Base-by-base conservation (phyloP, 1,284 basidiomycete species). In the Sporisorium iseilematis-ciliati region DNA sequence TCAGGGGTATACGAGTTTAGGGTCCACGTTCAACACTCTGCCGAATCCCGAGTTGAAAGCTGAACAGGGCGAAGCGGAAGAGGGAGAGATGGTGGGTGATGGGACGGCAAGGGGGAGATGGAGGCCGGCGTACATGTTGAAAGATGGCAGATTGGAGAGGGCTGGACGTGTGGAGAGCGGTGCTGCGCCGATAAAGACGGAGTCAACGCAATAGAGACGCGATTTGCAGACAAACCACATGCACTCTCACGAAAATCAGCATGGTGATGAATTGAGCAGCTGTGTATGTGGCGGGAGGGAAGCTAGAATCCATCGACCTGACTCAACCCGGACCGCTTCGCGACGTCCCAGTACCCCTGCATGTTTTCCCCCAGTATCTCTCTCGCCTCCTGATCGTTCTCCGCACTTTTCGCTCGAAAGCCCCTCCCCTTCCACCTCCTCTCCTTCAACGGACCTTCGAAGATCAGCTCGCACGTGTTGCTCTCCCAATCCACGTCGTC, bases 1-100 rank as follows among this genome's bases (percentile, higher is more conserved):
- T 82, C 88, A 92, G 86, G 97, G 97, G 0, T 99, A 97, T 86
- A 99, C 97, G 0, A 97, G 94, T 3, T 89, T 99, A 16, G 96
- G 97, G 23, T 97, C 94, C 18, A 95, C 93, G 1, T 93, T 91
- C 86, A 97, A 98, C 86, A 98, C 97, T 0, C 91, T 91, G 79
- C 94, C 91, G 0, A 99, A 99, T 81, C 96, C 96, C 0, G 89
- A 92, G 0, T 89, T 97, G 7, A 87, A 88, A 25, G 42, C 75
- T 12, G n/a, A 43, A 11, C 52, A 68, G 43, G 71, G 73, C 16
- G 57, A 46, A 42, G 43, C 57, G 25, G 21, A 31, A 41, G 60
- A 53, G 31, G 54, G 25, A 0, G 20, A 25, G 25, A 6, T 58
- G 23, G 72, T 75, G 0, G 72, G 63, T 0, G 72, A 75, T 55